Conservation (phyloP, 2,329 filamentous ascomycete genomes). For the Aureobasidium uvarum region DNA sequence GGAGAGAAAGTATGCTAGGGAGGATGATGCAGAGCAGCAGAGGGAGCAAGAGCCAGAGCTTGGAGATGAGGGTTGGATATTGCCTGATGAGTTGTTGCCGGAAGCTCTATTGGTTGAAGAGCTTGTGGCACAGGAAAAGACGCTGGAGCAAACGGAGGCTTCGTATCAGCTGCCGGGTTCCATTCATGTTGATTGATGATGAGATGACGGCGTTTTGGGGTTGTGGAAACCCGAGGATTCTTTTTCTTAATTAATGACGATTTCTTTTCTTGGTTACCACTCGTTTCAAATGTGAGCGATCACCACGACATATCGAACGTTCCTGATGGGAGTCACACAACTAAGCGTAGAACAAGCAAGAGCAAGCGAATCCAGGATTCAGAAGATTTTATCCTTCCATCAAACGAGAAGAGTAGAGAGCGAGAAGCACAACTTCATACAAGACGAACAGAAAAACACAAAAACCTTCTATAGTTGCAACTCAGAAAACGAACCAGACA, state of each 20-base stretch:
- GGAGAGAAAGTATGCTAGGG: not conserved
- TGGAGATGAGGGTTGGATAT: not conserved
- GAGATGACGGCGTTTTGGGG: not conserved
- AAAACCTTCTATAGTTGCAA: too few relatives aligned
- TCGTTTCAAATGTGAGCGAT: not conserved
- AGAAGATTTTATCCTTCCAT: too few relatives aligned
- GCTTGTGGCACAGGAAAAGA: not conserved
- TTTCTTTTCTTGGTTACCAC: not conserved
- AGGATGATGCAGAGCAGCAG: not conserved
- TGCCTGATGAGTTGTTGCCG: not conserved
- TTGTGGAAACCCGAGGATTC: not conserved
- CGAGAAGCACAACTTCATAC: too few relatives aligned
- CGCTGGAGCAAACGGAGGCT: not conserved
- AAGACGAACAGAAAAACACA: too few relatives aligned
- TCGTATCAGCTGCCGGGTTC: not conserved
- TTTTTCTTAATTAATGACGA: not conserved
- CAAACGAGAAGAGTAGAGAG: too few relatives aligned
- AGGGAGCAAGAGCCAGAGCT: not conserved
- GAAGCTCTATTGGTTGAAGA: not conserved
- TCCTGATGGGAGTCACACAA: too few relatives aligned
- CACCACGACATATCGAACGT: too few relatives aligned
- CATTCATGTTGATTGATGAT: constrained; percentile 12
- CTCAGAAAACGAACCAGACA: too few relatives aligned
- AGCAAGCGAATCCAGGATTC: too few relatives aligned
- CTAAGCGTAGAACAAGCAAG: too few relatives aligned